Conservation (phyloP, 2,329 filamentous ascomycete genomes). For the Xylaria sp. region DNA sequence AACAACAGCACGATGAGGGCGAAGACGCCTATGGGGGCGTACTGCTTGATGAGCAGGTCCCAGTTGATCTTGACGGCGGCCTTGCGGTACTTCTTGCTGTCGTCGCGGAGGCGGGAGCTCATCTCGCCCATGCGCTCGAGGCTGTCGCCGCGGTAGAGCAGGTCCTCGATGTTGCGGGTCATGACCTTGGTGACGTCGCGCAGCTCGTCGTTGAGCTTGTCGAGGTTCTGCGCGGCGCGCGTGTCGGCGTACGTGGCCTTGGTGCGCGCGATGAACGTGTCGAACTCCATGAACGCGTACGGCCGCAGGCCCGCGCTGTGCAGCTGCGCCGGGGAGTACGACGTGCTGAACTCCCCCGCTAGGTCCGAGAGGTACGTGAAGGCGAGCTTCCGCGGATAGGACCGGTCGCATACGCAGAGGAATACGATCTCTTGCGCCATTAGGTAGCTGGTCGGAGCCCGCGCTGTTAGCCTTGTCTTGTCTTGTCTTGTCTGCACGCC, state of each 20-base stretch:
- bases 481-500: too few relatives aligned
- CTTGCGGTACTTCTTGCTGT: constrained; percentile 91
- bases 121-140: constrained; percentile 97
- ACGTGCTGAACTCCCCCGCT: constrained; percentile 85
- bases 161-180: constrained; percentile 99
- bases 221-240: constrained; percentile 88
- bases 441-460: constrained; percentile 67
- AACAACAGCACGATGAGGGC: constrained; percentile 84
- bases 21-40: constrained; percentile 85
- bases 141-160: constrained; percentile 92
- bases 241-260: constrained; percentile 94
- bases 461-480: background rate
- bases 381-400: constrained; percentile 96
- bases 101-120: constrained; percentile 83
- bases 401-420: constrained; percentile 89
- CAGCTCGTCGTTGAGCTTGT: constrained; percentile 95
- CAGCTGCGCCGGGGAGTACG: constrained; percentile 77
- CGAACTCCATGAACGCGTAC: constrained; percentile 97
- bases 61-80: constrained; percentile 97
- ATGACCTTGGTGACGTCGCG: constrained; percentile 98
- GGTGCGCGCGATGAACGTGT: constrained; percentile 92
- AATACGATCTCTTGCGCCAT: constrained; percentile 86
- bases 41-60: constrained; percentile 96
- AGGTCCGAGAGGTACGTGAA: constrained; percentile 98
- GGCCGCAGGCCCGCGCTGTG: constrained; percentile 77